These are phyloP conservation scores for Mucor plumbeus DNA, from an alignment of 371 early-diverging fungal species.

Conservation along the genomic window DNA sequence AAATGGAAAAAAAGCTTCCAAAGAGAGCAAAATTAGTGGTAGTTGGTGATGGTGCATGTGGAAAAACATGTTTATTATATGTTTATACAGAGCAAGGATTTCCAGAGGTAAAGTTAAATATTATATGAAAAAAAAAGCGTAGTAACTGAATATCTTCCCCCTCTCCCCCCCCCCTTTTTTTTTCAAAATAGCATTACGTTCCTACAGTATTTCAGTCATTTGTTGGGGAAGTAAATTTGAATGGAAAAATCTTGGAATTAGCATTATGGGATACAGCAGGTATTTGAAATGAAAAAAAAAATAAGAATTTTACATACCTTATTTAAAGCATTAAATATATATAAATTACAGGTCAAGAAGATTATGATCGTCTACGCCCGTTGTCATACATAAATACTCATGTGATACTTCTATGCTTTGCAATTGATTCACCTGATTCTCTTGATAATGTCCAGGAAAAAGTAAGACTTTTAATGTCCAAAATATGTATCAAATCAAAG, in stretches of 20 bases:
- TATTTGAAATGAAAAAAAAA: background rate
- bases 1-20: background rate
- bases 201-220: constrained; percentile 80
- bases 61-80: constrained; percentile 57
- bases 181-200: constrained; percentile 35
- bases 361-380: constrained; percentile 54
- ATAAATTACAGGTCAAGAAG: constrained; percentile 32
- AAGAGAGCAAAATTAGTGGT: constrained; percentile 65
- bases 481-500: background rate
- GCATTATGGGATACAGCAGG: constrained; percentile 82
- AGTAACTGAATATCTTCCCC: too few relatives aligned
- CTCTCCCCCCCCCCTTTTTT: background rate
- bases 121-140: background rate
- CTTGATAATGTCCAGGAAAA: constrained; percentile 59
- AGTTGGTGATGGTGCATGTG: constrained; percentile 84
- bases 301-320: background rate
- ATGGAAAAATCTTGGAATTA: constrained; percentile 60
- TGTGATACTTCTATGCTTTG: constrained; percentile 58
- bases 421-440: constrained; percentile 65
- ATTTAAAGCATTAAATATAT: background rate
- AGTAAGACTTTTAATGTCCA: constrained; percentile 17
- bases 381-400: constrained; percentile 56
- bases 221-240: constrained; percentile 62
- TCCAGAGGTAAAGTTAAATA: constrained; percentile 40
- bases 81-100: constrained; percentile 46